Conservation (phyloP, 352 stramenopile genomes). For the Globisporangium carolinianum region DNA sequence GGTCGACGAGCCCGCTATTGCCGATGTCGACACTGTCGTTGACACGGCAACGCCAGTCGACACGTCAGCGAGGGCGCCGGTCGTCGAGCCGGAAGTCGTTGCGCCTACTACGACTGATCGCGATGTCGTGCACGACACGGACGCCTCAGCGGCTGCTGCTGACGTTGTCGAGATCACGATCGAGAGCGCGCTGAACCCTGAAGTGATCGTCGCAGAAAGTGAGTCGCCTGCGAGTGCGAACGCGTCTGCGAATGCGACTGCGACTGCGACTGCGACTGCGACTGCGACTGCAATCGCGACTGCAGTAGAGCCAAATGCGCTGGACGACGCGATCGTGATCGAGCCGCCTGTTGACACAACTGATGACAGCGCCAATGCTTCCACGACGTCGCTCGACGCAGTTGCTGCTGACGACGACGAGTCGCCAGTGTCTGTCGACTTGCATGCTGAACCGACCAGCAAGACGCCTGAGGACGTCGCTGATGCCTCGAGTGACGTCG, state of each 20-base stretch:
- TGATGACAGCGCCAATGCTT: neutral
- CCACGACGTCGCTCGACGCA: too few species aligned
- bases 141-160: neutral
- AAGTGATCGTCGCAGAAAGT: conserved; percentile 3
- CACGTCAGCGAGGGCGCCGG: neutral
- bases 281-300: neutral
- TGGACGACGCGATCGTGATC: neutral
- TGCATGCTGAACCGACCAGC: too few species aligned
- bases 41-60: neutral
- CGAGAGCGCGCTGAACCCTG: conserved; percentile 8
- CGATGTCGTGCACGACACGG: neutral
- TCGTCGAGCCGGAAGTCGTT: neutral
- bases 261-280: neutral
- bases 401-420: neutral
- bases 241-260: neutral
- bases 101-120: neutral
- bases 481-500: neutral
- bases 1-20: neutral
- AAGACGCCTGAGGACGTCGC: neutral
- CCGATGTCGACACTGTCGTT: neutral
- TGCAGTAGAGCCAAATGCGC: neutral
- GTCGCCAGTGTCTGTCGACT: too few species aligned
- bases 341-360: neutral
- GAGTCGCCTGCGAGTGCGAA: neutral
- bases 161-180: conserved; percentile 10